phyloP scores from a whole-genome alignment of 73 alveolate genomes.

The Symbiodinium pilosum region DNA sequence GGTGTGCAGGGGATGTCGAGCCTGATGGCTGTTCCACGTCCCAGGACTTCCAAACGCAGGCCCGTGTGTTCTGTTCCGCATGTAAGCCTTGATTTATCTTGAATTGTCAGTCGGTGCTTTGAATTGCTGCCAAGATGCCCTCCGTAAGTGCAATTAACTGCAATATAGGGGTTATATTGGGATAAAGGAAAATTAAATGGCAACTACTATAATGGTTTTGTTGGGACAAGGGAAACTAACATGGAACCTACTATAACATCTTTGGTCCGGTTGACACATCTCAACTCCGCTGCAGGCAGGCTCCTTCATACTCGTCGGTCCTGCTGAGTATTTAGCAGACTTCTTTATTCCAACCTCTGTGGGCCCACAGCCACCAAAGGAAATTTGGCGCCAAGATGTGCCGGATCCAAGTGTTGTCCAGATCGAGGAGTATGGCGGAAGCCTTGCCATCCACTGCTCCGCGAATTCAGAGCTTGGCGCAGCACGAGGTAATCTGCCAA shows the following conservation, averaged over 20 bases:
- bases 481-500: slow-evolving; percentile 17
- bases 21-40: slow-evolving; percentile 27
- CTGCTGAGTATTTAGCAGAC: slow-evolving; percentile 47
- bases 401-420: slow-evolving; percentile 22
- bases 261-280: too few relatives aligned
- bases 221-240: too few relatives aligned
- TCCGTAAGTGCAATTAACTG: background rate
- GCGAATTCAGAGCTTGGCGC: slow-evolving; percentile 16
- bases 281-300: too few relatives aligned
- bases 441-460: slow-evolving; percentile 12
- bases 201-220: too few relatives aligned
- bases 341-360: background rate
- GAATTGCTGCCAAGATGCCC: too few relatives aligned
- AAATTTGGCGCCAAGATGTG: slow-evolving; percentile 31
- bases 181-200: too few relatives aligned
- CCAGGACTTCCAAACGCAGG: slow-evolving; percentile 62
- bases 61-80: background rate
- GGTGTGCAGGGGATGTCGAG: slow-evolving; percentile 17
- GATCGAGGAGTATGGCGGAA: slow-evolving; percentile 7
- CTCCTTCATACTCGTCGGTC: slow-evolving; percentile 15
- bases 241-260: too few relatives aligned
- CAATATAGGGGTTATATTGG: too few relatives aligned
- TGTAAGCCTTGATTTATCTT: background rate
- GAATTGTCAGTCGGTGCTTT: too few relatives aligned
- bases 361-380: background rate